phyloP scores from a whole-genome alignment of 805 yeast genomes.

The Candida ulmi region DNA sequence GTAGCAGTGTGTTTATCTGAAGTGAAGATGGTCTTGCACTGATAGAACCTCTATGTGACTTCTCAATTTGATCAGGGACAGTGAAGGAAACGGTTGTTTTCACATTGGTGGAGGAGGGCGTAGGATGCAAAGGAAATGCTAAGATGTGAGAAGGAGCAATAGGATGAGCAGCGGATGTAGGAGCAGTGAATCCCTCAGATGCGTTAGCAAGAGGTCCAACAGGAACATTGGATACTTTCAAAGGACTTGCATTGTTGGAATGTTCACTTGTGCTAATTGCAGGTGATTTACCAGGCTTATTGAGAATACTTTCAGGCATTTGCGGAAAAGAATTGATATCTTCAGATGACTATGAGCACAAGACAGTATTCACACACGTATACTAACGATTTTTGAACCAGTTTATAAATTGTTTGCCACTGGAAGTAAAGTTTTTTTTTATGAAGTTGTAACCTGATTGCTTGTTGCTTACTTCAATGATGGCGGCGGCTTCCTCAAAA shows the following conservation, averaged over 20 bases:
- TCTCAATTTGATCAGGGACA: constrained; percentile 35
- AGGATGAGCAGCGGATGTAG: not conserved
- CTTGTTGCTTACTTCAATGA: no score
- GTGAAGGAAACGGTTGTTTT: constrained; percentile 38
- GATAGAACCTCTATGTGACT: constrained; percentile 52
- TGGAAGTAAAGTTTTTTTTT: no score
- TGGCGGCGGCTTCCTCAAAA: no score
- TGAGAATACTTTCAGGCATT: not conserved
- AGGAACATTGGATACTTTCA: not conserved
- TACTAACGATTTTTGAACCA: no score
- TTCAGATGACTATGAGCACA: no score
- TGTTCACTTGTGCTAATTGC: not conserved
- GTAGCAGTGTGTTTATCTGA: constrained; percentile 17
- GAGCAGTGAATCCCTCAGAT: not conserved
- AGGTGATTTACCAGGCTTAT: not conserved
- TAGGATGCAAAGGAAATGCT: not conserved
- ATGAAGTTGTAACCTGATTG: no score
- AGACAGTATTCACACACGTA: no score
- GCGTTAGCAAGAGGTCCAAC: not conserved
- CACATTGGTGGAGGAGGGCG: not conserved
- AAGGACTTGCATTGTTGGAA: not conserved
- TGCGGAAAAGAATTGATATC: no score
- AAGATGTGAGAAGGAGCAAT: not conserved
- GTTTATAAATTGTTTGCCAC: no score
- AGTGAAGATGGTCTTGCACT: constrained; percentile 45